Evolutionary conservation across 1,139 yeast genomes (phyloP), one percentile per base, ranked within the genome.

Genomic region (Candida sp.): DNA sequence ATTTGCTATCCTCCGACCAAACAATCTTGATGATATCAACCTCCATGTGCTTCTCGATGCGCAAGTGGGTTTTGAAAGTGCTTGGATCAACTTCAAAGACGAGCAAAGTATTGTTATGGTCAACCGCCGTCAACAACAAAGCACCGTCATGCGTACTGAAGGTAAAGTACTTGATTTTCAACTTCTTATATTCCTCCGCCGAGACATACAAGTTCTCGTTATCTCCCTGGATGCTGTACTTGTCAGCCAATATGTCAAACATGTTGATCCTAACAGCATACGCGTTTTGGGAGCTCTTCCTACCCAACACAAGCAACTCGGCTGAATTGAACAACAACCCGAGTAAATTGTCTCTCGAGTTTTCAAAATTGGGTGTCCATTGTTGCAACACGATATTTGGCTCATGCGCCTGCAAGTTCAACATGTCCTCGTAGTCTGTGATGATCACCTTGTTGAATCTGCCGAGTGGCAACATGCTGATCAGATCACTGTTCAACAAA

Each of bases 261-360:
- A 73, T 55, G 35, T 68, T 67, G 38, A 63, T 57, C 42, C 60
- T 62, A 41, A 63, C 67, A 37, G 11, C 35, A n/a, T 17, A 30
- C 12, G 28, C 40, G 2, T 59, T 52, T 28, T 59, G 63, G 6
- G 28, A n/a, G 2, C 59, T 52, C 30, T 60, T 63, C 47, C 80
- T 59, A 38, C 65, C 63, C 23, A 76, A 56, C 3, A 75, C 56
- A 41, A 76, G 52, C 9, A 76, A 58, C 52, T 77, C 82, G 0
- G 77, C 77, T 0, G 80, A 68, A 50, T 73, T 77, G 46, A 70
- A 67, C 26, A 77, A 58, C 1, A 73, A 70, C 0, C 72, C 78
- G 44, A 77, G 60, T 42, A 58, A 60, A 49, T 71, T 66, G 45
- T 71, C 73, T 49, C 71, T 66, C 3, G 68, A 60, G 8, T 53